phyloP scores from a whole-genome alignment of 306 rosid genomes.

The Alnus rubra region DNA sequence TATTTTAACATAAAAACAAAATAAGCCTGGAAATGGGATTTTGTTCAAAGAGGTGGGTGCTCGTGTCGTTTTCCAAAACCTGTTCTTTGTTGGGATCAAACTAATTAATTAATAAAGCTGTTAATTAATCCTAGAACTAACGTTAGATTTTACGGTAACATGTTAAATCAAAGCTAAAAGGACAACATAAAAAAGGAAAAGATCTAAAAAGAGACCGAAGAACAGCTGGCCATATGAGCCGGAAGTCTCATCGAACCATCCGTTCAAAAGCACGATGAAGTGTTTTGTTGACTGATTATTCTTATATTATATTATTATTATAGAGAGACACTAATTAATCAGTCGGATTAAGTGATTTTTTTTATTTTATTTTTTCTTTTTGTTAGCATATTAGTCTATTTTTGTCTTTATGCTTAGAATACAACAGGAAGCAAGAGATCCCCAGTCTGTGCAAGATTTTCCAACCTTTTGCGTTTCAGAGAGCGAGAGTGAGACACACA shows the following conservation, averaged over 20 bases:
- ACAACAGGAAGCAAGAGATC: not conserved
- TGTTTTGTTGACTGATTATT: constrained; percentile 3
- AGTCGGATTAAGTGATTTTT: not conserved
- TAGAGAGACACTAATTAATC: too few relatives aligned
- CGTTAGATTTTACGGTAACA: not conserved
- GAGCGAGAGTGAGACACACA: not conserved
- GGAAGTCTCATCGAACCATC: not conserved
- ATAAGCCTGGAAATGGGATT: too few relatives aligned
- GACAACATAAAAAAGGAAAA: not conserved
- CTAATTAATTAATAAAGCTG: not conserved
- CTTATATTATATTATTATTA: not conserved
- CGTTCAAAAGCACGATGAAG: not conserved
- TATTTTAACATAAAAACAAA: too few relatives aligned
- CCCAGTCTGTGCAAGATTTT: not conserved
- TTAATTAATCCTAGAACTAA: not conserved
- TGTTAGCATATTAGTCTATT: constrained; percentile 10
- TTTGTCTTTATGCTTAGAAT: constrained; percentile 9
- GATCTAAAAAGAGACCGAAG: not conserved
- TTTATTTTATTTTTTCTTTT: not conserved
- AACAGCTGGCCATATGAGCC: constrained; percentile 4
- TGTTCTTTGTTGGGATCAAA: not conserved
- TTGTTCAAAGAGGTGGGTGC: too few relatives aligned
- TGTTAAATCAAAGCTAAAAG: not conserved
- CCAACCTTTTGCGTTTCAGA: not conserved
- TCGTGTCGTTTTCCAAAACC: too few relatives aligned